Evolutionary conservation across 306 rosid genomes (phyloP).

Genomic region (Dryas octopetala): DNA sequence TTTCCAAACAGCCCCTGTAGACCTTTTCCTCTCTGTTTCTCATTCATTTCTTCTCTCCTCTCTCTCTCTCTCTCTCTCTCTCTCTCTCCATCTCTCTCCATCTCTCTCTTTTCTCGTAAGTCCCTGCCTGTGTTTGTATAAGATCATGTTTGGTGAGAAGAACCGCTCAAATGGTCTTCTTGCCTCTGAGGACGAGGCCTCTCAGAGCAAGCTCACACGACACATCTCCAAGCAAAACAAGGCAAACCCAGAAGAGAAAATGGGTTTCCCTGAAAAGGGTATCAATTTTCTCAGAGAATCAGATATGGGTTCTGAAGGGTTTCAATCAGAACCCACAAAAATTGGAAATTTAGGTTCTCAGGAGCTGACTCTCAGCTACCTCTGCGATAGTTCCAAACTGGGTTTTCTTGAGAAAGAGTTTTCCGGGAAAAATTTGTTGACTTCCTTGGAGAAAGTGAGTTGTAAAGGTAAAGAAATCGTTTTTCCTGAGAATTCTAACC

Average conservation of each 20-base stretch:
- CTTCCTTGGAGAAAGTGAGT: constrained; percentile 49
- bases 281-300: constrained; percentile 46
- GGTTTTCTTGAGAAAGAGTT: constrained; percentile 53
- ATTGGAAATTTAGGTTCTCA: constrained; percentile 50
- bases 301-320: constrained; percentile 38
- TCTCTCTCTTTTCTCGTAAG: neutral
- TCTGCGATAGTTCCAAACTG: constrained; percentile 62
- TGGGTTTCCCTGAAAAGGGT: constrained; percentile 39
- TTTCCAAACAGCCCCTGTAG: constrained; percentile 32
- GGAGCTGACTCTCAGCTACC: constrained; percentile 86
- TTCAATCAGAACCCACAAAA: constrained; percentile 35
- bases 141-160: constrained; percentile 63
- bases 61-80: neutral
- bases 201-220: constrained; percentile 67
- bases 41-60: neutral
- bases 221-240: constrained; percentile 43
- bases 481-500: constrained; percentile 50
- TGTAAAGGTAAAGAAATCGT: constrained; percentile 68
- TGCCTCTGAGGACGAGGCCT: constrained; percentile 72
- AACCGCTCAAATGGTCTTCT: constrained; percentile 45
- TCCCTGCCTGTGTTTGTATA: neutral
- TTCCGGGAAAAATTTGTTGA: constrained; percentile 45
- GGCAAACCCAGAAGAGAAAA: constrained; percentile 41
- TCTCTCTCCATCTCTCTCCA: neutral
- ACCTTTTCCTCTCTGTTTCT: constrained; percentile 1